Evolutionary conservation across 1,284 basidiomycete genomes (phyloP), one percentile per base, ranked within the genome.

Genomic region (Rhodotorula sp.): DNA sequence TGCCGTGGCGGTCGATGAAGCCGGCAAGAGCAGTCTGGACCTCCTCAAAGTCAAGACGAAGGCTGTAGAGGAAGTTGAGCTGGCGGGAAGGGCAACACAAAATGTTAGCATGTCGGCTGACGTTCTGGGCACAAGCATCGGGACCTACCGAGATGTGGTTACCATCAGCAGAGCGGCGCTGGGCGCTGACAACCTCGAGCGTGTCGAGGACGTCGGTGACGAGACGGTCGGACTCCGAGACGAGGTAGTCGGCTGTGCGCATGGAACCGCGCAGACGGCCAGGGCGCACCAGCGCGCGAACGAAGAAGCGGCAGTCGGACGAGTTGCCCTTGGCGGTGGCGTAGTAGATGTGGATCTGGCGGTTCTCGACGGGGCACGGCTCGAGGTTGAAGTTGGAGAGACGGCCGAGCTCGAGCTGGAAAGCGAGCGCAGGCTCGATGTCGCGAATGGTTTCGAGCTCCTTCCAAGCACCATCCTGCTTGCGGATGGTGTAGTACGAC

Each of bases 381-480:
- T 89, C 92, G 80, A 99, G 87, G 82, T 97, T 93, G 84, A 98
- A 99, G 85, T 97, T 92, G 57, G 94, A 95, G 74, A 99, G 86
- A 64, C 97, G 91, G 81, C 90, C 91, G 68, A 99, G 89, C 83
- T 99, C 97, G 64, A 99, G 87, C 84, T 99, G 97, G 87, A 94
- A 99, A 50, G 97, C 97, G 62, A 99, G 86, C 52, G 97, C 97
- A 43, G 97, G 97, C 81, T 99, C 97, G 75, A 98, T 94, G 85
- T 99, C 97, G 81, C 95, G 90, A 80, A 99, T 97, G 18, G 94
- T 90, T 80, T 93, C 88, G 82, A 98, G 93, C 85, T 99, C 97
- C 72, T 85, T 87, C 97, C 97, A 99, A 23, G 81, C 81, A 38
- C 88, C 89, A 61, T 87, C 82, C 78, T 86, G 85, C 68, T 89